Evolutionary conservation across 768 basidiomycete genomes (phyloP).

Genomic region (Leccinum aurantiacum): DNA sequence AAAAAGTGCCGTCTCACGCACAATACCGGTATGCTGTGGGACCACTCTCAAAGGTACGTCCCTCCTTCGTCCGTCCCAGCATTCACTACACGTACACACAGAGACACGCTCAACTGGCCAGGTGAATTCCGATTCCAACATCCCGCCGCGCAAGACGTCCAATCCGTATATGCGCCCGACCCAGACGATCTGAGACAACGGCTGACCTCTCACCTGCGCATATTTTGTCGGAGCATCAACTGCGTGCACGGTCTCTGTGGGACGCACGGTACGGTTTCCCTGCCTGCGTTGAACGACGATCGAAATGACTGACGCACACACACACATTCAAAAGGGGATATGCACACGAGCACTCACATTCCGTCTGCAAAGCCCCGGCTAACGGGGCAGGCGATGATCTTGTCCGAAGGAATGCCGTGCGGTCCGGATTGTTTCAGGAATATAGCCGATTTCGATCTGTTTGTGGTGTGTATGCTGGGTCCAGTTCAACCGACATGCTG

Average conservation of each 20-base stretch:
- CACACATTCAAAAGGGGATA: neutral
- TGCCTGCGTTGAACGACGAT: neutral
- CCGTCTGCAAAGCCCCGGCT: conserved; percentile 23
- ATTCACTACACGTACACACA: conserved; percentile 11
- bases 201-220: conserved; percentile 31
- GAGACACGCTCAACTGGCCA: conserved; percentile 43
- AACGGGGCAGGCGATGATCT: conserved; percentile 24
- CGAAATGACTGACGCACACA: neutral
- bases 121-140: conserved; percentile 14
- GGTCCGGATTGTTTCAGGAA: conserved; percentile 33
- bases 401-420: conserved; percentile 32
- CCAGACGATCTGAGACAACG: conserved; percentile 32
- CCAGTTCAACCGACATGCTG: neutral
- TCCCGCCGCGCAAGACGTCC: neutral
- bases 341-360: conserved; percentile 12
- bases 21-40: conserved; percentile 43
- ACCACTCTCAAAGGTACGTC: conserved; percentile 41
- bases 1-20: conserved; percentile 22
- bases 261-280: conserved; percentile 35
- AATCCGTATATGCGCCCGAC: conserved; percentile 16
- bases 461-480: conserved; percentile 10
- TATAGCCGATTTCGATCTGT: conserved; percentile 26
- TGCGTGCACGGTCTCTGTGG: conserved; percentile 43
- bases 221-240: conserved; percentile 48
- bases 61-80: no score